Evolutionary conservation across 768 basidiomycete genomes (phyloP).

Genomic region (Boletellus ananas): DNA sequence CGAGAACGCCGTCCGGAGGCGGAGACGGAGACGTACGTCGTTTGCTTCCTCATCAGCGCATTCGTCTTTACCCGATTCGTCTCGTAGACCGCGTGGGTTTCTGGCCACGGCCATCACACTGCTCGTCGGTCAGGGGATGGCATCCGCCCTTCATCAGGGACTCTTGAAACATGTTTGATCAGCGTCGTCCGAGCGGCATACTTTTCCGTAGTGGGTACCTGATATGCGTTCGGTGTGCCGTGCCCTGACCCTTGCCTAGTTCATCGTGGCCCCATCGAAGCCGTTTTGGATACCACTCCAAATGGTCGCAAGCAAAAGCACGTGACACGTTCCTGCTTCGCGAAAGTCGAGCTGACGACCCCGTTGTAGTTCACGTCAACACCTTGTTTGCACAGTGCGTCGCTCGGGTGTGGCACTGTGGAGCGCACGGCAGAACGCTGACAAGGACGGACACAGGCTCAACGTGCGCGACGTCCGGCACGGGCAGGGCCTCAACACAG

Average conservation of each 20-base stretch:
- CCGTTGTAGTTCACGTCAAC: slow-evolving; percentile 25
- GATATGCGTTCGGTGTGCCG: neutral
- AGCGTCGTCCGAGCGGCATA: slow-evolving; percentile 20
- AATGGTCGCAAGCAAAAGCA: slow-evolving; percentile 26
- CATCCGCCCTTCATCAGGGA: slow-evolving; percentile 4
- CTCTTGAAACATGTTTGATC: neutral
- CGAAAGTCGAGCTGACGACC: too few species aligned
- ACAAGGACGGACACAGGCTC: slow-evolving; percentile 18
- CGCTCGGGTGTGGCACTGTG: neutral
- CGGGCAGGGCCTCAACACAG: slow-evolving; percentile 25
- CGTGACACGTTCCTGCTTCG: neutral
- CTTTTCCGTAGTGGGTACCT: slow-evolving; percentile 17
- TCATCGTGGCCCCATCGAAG: slow-evolving; percentile 19
- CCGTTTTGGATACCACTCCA: slow-evolving; percentile 26
- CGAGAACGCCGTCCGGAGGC: slow-evolving; percentile 15
- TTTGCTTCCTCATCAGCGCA: neutral
- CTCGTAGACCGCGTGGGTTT: slow-evolving; percentile 11
- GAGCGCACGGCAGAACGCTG: too few species aligned
- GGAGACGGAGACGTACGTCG: slow-evolving; percentile 15
- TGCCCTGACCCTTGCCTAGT: slow-evolving; percentile 12
- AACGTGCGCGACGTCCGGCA: slow-evolving; percentile 17
- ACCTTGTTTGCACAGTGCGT: slow-evolving; percentile 25
- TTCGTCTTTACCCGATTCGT: neutral
- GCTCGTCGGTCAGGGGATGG: slow-evolving; percentile 20
- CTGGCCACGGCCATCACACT: neutral